Conservation (phyloP, 768 basidiomycete species). For the Trametes coccinea region DNA sequence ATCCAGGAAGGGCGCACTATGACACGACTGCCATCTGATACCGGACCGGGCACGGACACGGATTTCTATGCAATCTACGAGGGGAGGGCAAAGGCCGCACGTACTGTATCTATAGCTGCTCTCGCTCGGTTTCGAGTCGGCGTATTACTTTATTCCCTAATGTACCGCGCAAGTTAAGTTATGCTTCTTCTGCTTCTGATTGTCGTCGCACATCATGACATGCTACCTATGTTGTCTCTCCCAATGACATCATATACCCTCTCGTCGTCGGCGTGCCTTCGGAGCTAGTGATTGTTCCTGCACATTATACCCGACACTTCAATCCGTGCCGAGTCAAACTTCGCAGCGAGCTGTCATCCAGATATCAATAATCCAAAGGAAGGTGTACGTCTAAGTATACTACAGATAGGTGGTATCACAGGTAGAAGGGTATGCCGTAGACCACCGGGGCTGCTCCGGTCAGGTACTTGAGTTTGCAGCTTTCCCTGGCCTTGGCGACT, state of each 20-base stretch:
- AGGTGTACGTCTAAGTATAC: not conserved
- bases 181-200: too few species aligned
- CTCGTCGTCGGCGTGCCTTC: too few species aligned
- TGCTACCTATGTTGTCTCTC: too few species aligned
- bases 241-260: too few species aligned
- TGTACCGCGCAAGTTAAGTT: constrained; percentile 3
- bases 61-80: not conserved
- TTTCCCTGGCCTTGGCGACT: constrained; percentile 74
- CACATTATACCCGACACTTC: too few species aligned
- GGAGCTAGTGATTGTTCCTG: too few species aligned
- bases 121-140: not conserved
- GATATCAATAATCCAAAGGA: too few species aligned
- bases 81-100: too few species aligned
- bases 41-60: not conserved
- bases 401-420: constrained; percentile 38
- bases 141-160: constrained; percentile 2
- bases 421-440: constrained; percentile 93
- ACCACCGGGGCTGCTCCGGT: constrained; percentile 95
- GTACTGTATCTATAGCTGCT: not conserved
- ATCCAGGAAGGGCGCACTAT: not conserved
- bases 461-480: constrained; percentile 88
- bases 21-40: too few species aligned
- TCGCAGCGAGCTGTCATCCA: too few species aligned
- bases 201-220: too few species aligned
- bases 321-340: too few species aligned